These are phyloP conservation scores for Quercus agrifolia DNA, from an alignment of 306 rosid species.

Conservation along the genomic window DNA sequence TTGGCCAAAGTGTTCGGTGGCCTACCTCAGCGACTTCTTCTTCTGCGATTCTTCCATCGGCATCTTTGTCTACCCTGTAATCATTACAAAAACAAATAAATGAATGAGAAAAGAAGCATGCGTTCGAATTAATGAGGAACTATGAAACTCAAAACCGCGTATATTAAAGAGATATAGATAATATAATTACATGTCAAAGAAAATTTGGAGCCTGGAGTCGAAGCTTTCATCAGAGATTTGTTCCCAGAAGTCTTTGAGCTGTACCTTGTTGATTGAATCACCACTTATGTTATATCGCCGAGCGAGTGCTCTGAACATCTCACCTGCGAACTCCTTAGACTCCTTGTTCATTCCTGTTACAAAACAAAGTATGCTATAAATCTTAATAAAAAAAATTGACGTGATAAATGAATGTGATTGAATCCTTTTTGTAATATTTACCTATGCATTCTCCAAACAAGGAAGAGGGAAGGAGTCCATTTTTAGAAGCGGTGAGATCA, in stretches of 20 bases:
- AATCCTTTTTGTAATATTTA: neutral
- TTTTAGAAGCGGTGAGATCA: conserved; percentile 37
- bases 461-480: conserved; percentile 43
- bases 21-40: conserved; percentile 58
- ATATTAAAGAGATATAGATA: too few relatives aligned
- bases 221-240: conserved; percentile 55
- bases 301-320: conserved; percentile 55
- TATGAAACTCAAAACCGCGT: too few relatives aligned
- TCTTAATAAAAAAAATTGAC: too few relatives aligned
- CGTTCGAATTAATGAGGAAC: neutral
- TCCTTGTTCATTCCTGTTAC: conserved; percentile 57
- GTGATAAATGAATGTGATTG: too few relatives aligned
- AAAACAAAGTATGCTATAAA: too few relatives aligned
- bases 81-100: too few relatives aligned
- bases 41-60: conserved; percentile 58
- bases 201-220: conserved; percentile 55
- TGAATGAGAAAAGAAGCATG: neutral
- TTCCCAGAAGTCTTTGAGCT: conserved; percentile 51
- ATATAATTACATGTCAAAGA: conserved; percentile 54
- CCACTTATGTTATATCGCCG: conserved; percentile 34
- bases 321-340: conserved; percentile 57
- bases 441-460: conserved; percentile 63
- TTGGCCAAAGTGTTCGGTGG: neutral
- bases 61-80: conserved; percentile 58
- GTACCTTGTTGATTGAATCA: conserved; percentile 38